These are phyloP conservation scores for Plasmodium coatneyi DNA, from an alignment of 169 alveolate genomes.

Conservation along the genomic window DNA sequence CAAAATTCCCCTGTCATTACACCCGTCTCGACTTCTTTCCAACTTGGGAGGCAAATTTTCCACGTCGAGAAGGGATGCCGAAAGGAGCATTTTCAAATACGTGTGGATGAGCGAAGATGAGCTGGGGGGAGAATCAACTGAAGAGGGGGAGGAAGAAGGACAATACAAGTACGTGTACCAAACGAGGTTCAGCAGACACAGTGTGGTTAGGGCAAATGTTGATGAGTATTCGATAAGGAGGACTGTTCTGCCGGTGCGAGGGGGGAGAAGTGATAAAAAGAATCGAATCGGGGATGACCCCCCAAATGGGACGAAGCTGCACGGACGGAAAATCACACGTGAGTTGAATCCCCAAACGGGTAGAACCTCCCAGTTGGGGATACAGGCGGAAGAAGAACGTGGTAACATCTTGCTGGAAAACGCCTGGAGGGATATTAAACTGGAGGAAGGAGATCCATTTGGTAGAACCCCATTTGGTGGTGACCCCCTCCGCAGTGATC, in stretches of 20 bases:
- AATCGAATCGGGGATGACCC: background rate
- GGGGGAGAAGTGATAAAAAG: background rate
- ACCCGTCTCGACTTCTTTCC: background rate
- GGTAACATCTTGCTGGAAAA: slow-evolving; percentile 24
- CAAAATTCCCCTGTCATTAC: background rate
- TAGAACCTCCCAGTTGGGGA: background rate
- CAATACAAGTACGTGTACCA: slow-evolving; percentile 4
- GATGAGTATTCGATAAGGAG: slow-evolving; percentile 66
- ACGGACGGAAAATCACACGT: background rate
- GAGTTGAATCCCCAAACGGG: background rate
- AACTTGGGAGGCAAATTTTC: slow-evolving; percentile 12
- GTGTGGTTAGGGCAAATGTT: slow-evolving; percentile 5
- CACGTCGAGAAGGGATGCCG: background rate
- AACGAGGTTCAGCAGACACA: slow-evolving; percentile 50
- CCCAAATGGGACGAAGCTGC: background rate
- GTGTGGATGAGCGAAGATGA: slow-evolving; percentile 11
- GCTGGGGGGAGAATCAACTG: background rate
- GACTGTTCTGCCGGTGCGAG: background rate
- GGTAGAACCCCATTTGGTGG: background rate
- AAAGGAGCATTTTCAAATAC: background rate
- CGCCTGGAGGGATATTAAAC: background rate
- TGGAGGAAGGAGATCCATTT: background rate
- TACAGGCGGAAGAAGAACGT: background rate
- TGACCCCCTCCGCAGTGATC: background rate
- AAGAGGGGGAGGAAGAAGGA: background rate